These are phyloP conservation scores for Zea luxurians DNA, from an alignment of 176 grass and related monocot species.

Conservation along the genomic window DNA sequence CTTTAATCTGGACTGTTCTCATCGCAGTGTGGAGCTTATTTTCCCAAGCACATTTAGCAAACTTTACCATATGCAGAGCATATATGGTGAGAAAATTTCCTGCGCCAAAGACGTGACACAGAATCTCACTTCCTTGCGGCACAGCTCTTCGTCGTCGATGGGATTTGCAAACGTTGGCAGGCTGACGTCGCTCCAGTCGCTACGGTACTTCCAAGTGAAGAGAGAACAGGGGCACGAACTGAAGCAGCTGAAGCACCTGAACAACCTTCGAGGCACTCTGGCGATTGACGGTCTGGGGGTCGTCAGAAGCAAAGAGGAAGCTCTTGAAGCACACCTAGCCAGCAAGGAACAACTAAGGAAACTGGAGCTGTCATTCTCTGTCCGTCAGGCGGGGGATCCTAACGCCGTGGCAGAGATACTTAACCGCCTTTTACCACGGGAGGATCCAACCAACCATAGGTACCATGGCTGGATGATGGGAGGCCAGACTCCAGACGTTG, in stretches of 20 bases:
- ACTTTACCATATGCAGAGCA: constrained; percentile 44
- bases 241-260: constrained; percentile 5
- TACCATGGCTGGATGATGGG: too few relatives aligned
- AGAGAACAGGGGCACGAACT: not conserved
- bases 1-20: accelerated
- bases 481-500: not conserved
- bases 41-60: constrained; percentile 34
- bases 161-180: not conserved
- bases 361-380: not conserved
- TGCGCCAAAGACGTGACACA: not conserved
- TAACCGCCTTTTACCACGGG: too few relatives aligned
- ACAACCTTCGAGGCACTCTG: not conserved
- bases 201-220: not conserved
- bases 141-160: accelerated
- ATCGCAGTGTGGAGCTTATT: not conserved
- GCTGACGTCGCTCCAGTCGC: constrained; percentile 1
- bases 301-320: constrained; percentile 9
- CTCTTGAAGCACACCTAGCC: not conserved
- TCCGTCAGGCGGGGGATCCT: not conserved
- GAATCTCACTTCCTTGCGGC: not conserved
- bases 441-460: too few relatives aligned
- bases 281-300: not conserved
- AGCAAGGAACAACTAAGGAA: not conserved
- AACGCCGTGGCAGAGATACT: too few relatives aligned
- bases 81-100: not conserved